Conservation (phyloP, 257 asterid genomes). For the Solanum peruvianum region DNA sequence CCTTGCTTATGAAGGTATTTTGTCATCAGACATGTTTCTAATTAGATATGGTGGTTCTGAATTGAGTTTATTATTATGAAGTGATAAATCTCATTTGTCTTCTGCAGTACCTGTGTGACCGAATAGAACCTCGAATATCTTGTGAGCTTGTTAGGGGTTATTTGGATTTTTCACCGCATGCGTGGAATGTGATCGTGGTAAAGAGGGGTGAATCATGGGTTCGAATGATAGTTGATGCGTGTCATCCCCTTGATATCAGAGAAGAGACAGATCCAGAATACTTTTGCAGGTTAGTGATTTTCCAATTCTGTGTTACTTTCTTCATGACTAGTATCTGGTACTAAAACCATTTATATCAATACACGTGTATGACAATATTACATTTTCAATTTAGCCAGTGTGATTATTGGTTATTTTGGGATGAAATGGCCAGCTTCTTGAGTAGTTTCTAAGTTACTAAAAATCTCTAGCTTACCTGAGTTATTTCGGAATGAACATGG, state of each 20-base stretch:
- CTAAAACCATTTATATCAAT: not conserved
- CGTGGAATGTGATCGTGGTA: conserved; percentile 82
- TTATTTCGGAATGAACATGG: not conserved
- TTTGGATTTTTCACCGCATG: conserved; percentile 90
- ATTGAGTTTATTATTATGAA: conserved; percentile 1
- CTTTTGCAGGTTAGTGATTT: conserved; percentile 51
- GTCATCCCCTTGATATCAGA: conserved; percentile 87
- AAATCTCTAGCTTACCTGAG: not conserved
- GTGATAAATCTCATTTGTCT: conserved; percentile 10
- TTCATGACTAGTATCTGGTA: not conserved
- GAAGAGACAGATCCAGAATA: conserved; percentile 82
- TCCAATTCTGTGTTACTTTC: not conserved
- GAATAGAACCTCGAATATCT: conserved; percentile 74
- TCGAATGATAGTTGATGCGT: conserved; percentile 93
- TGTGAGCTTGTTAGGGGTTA: conserved; percentile 97
- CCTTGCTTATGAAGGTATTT: conserved; percentile 83
- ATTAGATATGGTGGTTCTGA: not conserved
- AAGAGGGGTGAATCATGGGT: conserved; percentile 48
- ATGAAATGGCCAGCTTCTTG: not conserved
- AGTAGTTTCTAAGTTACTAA: not conserved
- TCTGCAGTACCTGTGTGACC: conserved; percentile 79
- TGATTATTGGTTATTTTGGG: not conserved
- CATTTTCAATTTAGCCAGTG: not conserved
- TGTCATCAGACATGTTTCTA: conserved; percentile 1
- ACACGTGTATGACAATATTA: not conserved